Percentiles rank a stretch among this genome's conserved stretches.
Evolutionary conservation across 1,284 basidiomycete genomes (phyloP).

Genomic region (Ustilago crameri): DNA sequence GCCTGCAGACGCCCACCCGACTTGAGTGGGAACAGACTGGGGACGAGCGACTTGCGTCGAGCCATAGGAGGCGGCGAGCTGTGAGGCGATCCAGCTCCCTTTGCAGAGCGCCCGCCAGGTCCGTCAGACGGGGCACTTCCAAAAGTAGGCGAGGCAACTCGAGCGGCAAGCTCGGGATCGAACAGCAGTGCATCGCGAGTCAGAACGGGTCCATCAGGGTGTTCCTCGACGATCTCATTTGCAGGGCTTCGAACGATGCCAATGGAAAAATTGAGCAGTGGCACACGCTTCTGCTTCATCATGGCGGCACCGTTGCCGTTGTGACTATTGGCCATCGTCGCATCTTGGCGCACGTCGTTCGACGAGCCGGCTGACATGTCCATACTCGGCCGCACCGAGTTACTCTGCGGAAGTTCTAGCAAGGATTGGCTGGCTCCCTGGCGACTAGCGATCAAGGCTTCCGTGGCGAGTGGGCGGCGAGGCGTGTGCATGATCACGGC

Average conservation of each 20-base stretch:
- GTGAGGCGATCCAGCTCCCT: slow-evolving; percentile 5
- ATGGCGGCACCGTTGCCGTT: slow-evolving; percentile 8
- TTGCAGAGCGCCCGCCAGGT: background rate
- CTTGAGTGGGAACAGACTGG: slow-evolving; percentile 17
- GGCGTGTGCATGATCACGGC: slow-evolving; percentile 37
- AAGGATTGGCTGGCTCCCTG: slow-evolving; percentile 7
- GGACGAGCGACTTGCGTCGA: slow-evolving; percentile 21
- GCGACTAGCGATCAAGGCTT: background rate
- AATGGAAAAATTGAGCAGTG: slow-evolving; percentile 37
- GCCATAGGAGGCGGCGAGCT: slow-evolving; percentile 13
- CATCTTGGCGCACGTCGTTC: slow-evolving; percentile 16
- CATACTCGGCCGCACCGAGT: slow-evolving; percentile 20
- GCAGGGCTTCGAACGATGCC: slow-evolving; percentile 24
- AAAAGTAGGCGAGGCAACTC: slow-evolving; percentile 11
- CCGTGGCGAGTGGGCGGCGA: slow-evolving; percentile 8
- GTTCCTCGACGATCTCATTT: slow-evolving; percentile 21
- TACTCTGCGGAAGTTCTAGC: slow-evolving; percentile 4
- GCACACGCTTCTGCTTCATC: slow-evolving; percentile 35
- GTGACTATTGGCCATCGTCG: background rate
- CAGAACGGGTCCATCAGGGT: slow-evolving; percentile 19
- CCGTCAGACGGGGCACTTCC: background rate
- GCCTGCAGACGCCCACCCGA: slow-evolving; percentile 20
- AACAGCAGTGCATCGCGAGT: slow-evolving; percentile 46
- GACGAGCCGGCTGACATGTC: slow-evolving; percentile 14
- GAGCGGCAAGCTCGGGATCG: slow-evolving; percentile 38